phyloP scores from a whole-genome alignment of 768 basidiomycete genomes.

The Suillus ampliporus region DNA sequence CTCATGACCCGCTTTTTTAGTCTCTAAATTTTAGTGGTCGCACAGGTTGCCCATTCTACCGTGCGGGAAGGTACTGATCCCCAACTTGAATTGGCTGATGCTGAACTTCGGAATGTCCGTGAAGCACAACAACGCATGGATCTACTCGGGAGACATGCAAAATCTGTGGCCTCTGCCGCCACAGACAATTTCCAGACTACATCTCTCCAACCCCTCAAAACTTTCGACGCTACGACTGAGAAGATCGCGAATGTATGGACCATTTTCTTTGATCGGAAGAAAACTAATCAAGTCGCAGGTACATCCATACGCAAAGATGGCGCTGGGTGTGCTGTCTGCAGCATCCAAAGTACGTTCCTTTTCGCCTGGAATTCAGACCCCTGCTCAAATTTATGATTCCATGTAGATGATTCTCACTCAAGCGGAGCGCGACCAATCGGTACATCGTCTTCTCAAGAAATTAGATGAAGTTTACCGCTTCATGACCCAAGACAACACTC shows the following conservation, averaged over 20 bases:
- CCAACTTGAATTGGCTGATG: background rate
- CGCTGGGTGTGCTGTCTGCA: background rate
- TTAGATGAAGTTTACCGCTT: slow-evolving; percentile 4
- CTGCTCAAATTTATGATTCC: no score
- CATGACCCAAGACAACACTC: slow-evolving; percentile 3
- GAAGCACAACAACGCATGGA: background rate
- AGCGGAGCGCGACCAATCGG: slow-evolving; percentile 7
- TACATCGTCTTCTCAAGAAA: slow-evolving; percentile 2
- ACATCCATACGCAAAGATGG: slow-evolving; percentile 16
- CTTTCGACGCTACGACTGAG: background rate
- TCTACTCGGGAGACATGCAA: background rate
- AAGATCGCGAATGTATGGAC: slow-evolving; percentile 1
- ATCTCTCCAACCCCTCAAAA: slow-evolving; percentile 1
- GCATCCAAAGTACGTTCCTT: slow-evolving; percentile 10
- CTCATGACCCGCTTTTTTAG: background rate
- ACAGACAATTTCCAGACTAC: slow-evolving; percentile 1
- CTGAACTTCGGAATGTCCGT: background rate
- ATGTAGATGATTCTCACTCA: slow-evolving; percentile 11
- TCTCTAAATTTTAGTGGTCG: background rate
- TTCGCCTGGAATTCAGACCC: no score
- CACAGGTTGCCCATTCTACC: background rate
- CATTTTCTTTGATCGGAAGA: background rate
- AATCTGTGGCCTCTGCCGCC: background rate
- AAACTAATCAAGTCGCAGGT: background rate
- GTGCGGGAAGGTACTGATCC: background rate